These are phyloP conservation scores for Coemansia sp. DNA, from an alignment of 192 early-diverging fungal genomes.

Conservation along the genomic window DNA sequence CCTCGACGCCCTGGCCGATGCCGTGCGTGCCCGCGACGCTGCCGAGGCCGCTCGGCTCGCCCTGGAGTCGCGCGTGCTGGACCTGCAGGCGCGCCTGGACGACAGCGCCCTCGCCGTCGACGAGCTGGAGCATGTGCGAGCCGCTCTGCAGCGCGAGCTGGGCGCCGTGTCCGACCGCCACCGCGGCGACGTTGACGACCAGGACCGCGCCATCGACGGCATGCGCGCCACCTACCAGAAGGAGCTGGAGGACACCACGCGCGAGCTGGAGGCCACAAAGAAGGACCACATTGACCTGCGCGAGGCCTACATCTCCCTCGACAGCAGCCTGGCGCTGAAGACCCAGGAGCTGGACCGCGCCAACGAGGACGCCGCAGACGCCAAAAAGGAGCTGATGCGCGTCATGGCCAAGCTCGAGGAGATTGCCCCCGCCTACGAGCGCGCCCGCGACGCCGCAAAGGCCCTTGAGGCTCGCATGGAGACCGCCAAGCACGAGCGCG, in stretches of 20 bases:
- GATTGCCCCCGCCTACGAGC: slow-evolving; percentile 56
- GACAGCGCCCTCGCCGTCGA: slow-evolving; percentile 71
- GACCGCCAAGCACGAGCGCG: slow-evolving; percentile 66
- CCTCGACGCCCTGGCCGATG: slow-evolving; percentile 67
- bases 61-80: slow-evolving; percentile 72
- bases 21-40: slow-evolving; percentile 60
- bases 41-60: slow-evolving; percentile 67
- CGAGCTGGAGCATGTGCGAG: slow-evolving; percentile 71
- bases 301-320: slow-evolving; percentile 71
- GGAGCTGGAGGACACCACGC: slow-evolving; percentile 77
- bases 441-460: slow-evolving; percentile 59
- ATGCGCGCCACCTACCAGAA: slow-evolving; percentile 82
- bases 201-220: slow-evolving; percentile 70
- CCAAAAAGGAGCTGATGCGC: slow-evolving; percentile 75
- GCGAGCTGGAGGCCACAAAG: slow-evolving; percentile 80
- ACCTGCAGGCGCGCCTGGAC: slow-evolving; percentile 77
- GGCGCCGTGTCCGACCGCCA: slow-evolving; percentile 69
- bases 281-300: slow-evolving; percentile 66
- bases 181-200: slow-evolving; percentile 75
- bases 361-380: slow-evolving; percentile 72
- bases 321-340: slow-evolving; percentile 65
- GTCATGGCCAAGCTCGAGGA: slow-evolving; percentile 72
- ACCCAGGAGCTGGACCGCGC: slow-evolving; percentile 73
- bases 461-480: slow-evolving; percentile 64
- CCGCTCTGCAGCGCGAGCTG: slow-evolving; percentile 79